Base-by-base conservation (phyloP, 75 land plant genomes). In the Picea glauca region DNA sequence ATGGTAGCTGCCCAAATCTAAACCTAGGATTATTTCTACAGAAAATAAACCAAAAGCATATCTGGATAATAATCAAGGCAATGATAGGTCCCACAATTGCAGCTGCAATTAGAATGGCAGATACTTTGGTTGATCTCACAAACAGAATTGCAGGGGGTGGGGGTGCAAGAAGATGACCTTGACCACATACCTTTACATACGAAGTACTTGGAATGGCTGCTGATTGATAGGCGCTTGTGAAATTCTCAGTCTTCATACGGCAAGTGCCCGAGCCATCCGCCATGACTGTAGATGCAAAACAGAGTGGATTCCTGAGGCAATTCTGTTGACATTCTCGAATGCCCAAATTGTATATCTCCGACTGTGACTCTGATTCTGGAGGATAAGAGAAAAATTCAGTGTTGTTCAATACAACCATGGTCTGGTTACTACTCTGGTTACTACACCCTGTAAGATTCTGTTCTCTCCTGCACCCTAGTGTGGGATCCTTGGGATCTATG, bases 221-320 rank as follows among this genome's bases (percentile, higher is more conserved):
- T 2, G 23, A 18, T 57, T 12, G 72, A 62, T 82, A 67, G 13
- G 26, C 81, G 18, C 82, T 82, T 3, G 56, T 46, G 59, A 67
- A 62, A 5, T 14, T 63, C 23, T n/a, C 26, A 11, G 72, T 72
- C 56, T 43, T 72, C 26, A 43, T 20, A 2, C n/a, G 50, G 56
- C 56, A 72, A 18, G 74, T 43, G 21, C 74, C 26, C 11, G 46
- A 3, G 13, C 74, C 68, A 32, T 90, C 91, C 1, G 85, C 82
- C 32, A 83, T 77, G 20, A 88, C 68, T 17, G 92, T 87, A 15
- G 91, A 88, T 57, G 89, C 93, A 38, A 79, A 46, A 77, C 95
- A 93, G 46, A 78, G 26, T 11, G 56, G 3, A 31, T 82, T 79
- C 57, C 43, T 74, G 54, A 40, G 59, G 13, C 84, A 84, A 63